Conservation (phyloP, 164 flowering plant species). For the Annona cherimola region DNA sequence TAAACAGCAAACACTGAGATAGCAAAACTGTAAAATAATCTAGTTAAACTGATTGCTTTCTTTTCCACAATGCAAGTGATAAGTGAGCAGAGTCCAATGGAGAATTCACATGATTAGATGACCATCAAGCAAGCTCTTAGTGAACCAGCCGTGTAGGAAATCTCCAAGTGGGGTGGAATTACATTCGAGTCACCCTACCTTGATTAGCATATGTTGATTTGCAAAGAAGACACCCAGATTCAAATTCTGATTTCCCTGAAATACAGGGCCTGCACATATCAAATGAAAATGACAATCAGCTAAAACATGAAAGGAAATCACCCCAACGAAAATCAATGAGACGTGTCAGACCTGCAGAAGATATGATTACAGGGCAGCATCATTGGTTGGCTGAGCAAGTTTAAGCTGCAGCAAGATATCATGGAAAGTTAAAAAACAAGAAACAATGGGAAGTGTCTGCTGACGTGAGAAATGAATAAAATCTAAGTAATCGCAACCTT, state of each 20-base stretch:
- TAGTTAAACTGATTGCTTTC: not conserved
- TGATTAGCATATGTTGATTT: constrained; percentile 21
- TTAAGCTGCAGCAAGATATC: constrained; percentile 36
- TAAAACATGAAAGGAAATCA: not conserved
- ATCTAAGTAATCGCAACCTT: not conserved
- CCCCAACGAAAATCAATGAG: not conserved
- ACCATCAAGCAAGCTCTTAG: not conserved
- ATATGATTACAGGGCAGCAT: constrained; percentile 62
- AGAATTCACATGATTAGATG: not conserved
- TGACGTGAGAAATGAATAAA: too few relatives aligned
- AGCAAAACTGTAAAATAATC: too few relatives aligned
- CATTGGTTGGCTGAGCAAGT: constrained; percentile 39
- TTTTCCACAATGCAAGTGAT: not conserved
- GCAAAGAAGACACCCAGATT: constrained; percentile 42
- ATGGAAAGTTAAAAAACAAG: not conserved
- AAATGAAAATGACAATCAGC: not conserved
- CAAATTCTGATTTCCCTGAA: constrained; percentile 15
- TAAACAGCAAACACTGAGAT: not conserved
- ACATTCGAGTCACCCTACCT: constrained; percentile 23
- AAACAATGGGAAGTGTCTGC: not conserved
- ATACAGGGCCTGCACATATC: constrained; percentile 40
- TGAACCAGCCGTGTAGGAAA: not conserved
- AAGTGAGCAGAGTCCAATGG: not conserved
- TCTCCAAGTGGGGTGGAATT: not conserved
- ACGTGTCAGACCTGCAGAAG: constrained; percentile 48